These are phyloP conservation scores for Linnemannia exigua DNA, from an alignment of 192 early-diverging fungal species.

Conservation along the genomic window DNA sequence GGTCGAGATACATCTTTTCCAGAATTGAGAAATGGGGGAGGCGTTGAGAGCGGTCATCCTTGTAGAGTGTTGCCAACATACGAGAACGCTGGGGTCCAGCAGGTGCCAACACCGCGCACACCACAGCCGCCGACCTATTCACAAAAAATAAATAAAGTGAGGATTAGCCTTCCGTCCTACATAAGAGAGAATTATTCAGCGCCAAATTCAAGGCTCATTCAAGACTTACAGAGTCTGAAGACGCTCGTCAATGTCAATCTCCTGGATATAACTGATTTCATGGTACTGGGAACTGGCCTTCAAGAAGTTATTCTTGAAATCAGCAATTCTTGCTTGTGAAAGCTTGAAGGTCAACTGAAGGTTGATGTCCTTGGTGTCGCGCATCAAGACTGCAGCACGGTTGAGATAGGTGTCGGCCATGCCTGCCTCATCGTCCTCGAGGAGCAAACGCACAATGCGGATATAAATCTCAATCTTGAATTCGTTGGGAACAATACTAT, in stretches of 20 bases:
- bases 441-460: conserved; percentile 85
- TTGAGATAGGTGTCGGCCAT: conserved; percentile 87
- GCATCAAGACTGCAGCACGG: conserved; percentile 81
- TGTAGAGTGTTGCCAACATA: conserved; percentile 89
- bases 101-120: conserved; percentile 90
- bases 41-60: conserved; percentile 91
- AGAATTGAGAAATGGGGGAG: conserved; percentile 82
- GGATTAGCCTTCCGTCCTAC: not conserved
- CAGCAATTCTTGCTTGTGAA: conserved; percentile 87
- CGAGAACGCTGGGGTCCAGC: conserved; percentile 93
- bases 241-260: conserved; percentile 75
- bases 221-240: conserved; percentile 64
- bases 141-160: not conserved
- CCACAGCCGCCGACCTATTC: conserved; percentile 80
- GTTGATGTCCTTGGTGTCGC: conserved; percentile 63
- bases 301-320: conserved; percentile 89
- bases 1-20: conserved; percentile 96
- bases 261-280: conserved; percentile 81
- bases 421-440: conserved; percentile 87
- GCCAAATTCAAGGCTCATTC: not conserved
- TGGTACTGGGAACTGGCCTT: conserved; percentile 89
- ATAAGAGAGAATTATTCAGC: not conserved
- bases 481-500: conserved; percentile 69
- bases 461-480: conserved; percentile 88
- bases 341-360: conserved; percentile 80